Percentiles rank a stretch among this genome's conserved stretches.
phyloP scores from a whole-genome alignment of 2,329 filamentous ascomycete genomes.

The Penicillium sp. region DNA sequence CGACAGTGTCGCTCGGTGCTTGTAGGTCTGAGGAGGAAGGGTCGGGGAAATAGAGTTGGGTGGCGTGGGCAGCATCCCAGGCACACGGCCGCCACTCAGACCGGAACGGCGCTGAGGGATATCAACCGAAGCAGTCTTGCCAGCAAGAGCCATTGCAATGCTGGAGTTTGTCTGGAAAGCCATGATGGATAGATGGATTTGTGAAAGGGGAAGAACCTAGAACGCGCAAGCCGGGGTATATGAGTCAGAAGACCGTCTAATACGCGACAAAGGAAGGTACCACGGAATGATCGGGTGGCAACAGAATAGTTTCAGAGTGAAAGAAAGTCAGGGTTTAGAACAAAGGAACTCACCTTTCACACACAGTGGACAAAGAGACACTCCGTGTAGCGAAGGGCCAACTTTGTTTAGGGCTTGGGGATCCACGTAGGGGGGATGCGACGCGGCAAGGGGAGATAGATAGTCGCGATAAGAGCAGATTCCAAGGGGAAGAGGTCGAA shows the following conservation, averaged over 20 bases:
- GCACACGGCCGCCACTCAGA: conserved; percentile 33
- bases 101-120: conserved; percentile 47
- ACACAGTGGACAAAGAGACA: conserved; percentile 18
- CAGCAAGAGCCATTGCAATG: conserved; percentile 52
- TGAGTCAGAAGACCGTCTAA: conserved; percentile 27
- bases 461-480: conserved; percentile 14
- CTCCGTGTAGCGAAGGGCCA: conserved; percentile 10
- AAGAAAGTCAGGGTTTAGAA: background rate
- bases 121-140: conserved; percentile 51
- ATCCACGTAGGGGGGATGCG: conserved; percentile 22
- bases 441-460: conserved; percentile 23
- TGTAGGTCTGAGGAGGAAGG: conserved; percentile 77
- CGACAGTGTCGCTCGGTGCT: conserved; percentile 55
- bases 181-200: conserved; percentile 38
- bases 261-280: conserved; percentile 19
- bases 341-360: conserved; percentile 22
- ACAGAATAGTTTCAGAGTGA: background rate
- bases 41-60: conserved; percentile 93
- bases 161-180: conserved; percentile 46
- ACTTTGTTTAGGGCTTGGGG: conserved; percentile 14
- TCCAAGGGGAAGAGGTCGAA: background rate
- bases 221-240: conserved; percentile 15
- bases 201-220: conserved; percentile 9
- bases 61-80: conserved; percentile 71
- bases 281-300: conserved; percentile 21